Conservation (phyloP, 352 stramenopile species). For the Phytophthora rubi region DNA sequence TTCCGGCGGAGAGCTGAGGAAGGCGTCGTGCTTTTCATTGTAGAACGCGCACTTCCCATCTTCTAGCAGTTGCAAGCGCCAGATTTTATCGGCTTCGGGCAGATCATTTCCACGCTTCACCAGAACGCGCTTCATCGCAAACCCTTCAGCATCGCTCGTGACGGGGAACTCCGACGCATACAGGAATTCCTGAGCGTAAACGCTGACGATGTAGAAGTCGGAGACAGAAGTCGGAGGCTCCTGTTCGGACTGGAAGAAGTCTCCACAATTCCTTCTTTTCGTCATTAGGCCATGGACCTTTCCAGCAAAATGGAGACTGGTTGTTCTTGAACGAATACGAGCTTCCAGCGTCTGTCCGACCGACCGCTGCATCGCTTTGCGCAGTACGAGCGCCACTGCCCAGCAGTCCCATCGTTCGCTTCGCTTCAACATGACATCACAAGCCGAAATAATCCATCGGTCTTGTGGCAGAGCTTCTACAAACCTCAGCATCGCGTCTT, state of each 20-base stretch:
- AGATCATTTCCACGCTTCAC: neutral
- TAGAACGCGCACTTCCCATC: neutral
- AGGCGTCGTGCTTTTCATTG: slow-evolving; percentile 5
- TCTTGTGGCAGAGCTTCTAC: slow-evolving; percentile 5
- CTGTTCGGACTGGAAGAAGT: slow-evolving; percentile 11
- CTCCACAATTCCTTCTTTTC: slow-evolving; percentile 20
- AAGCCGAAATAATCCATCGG: slow-evolving; percentile 10
- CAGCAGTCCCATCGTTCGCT: slow-evolving; percentile 1
- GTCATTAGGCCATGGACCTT: neutral
- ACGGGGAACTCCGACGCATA: neutral
- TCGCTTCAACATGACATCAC: slow-evolving; percentile 10
- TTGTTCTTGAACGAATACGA: neutral
- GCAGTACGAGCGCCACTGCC: slow-evolving; percentile 3
- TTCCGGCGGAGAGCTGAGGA: slow-evolving; percentile 2
- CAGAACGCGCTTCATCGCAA: slow-evolving; percentile 10
- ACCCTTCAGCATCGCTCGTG: neutral
- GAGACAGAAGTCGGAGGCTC: slow-evolving; percentile 10
- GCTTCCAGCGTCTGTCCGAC: neutral
- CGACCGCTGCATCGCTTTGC: neutral
- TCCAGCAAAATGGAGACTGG: neutral
- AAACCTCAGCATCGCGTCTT: slow-evolving; percentile 1
- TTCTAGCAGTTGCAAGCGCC: slow-evolving; percentile 11
- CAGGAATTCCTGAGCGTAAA: slow-evolving; percentile 6
- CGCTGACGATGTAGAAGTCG: slow-evolving; percentile 18
- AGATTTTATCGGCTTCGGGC: neutral